phyloP scores from a whole-genome alignment of 495 filamentous ascomycete species.

The Tuber aestivum region DNA sequence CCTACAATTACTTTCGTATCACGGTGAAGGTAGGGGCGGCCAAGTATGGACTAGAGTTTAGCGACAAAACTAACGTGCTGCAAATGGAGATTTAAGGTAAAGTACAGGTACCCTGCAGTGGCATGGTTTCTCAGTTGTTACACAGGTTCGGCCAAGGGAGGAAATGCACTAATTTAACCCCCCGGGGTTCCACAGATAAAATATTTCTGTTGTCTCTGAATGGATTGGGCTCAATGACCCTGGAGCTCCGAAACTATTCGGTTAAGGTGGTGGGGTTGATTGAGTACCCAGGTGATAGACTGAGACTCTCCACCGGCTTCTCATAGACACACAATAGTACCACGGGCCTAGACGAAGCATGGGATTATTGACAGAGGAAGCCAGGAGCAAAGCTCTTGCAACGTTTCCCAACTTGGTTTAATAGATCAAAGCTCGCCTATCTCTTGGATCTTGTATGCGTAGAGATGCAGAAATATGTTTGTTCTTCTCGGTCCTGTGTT shows the following conservation, averaged over 20 bases:
- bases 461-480: neutral
- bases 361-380: neutral
- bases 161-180: neutral
- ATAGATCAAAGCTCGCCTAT: neutral
- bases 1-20: neutral
- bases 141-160: neutral
- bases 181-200: neutral
- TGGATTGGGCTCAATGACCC: neutral
- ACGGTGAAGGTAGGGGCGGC: neutral
- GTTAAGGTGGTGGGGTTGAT: neutral
- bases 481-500: neutral
- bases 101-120: no score
- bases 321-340: neutral
- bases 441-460: neutral
- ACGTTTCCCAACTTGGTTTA: neutral
- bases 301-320: neutral
- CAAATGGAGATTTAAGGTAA: neutral
- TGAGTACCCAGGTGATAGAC: neutral
- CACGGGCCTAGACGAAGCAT: neutral
- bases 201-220: neutral
- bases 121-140: neutral
- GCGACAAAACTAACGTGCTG: neutral
- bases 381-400: no score
- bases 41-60: neutral
- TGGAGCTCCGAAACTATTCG: neutral